Percentiles rank a stretch among this genome's conserved stretches.
Evolutionary conservation across 108 stramenopile species (phyloP).

Genomic region (Phaeodactylum tricornutum): DNA sequence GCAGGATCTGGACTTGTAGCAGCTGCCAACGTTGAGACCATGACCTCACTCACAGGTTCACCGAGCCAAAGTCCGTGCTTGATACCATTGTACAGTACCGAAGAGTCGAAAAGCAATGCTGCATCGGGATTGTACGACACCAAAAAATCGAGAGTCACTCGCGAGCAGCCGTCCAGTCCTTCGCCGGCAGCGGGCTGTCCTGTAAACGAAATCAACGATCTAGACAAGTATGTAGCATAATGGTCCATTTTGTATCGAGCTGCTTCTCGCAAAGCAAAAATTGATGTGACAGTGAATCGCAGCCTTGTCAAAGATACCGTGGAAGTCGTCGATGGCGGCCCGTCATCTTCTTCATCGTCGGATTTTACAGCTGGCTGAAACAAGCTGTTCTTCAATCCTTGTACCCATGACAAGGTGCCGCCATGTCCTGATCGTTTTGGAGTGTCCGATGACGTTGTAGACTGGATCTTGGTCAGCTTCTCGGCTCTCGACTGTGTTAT

Average conservation of each 20-base stretch:
- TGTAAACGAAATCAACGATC: constrained; percentile 45
- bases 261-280: constrained; percentile 64
- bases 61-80: constrained; percentile 20
- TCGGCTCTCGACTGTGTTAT: constrained; percentile 54
- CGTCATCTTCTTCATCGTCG: constrained; percentile 28
- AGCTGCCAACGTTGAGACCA: constrained; percentile 26
- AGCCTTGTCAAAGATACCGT: constrained; percentile 54
- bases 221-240: constrained; percentile 41
- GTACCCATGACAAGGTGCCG: not conserved
- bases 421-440: constrained; percentile 11
- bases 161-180: constrained; percentile 64
- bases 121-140: constrained; percentile 62
- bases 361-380: constrained; percentile 26
- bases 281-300: constrained; percentile 62
- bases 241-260: constrained; percentile 34
- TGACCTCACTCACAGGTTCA: constrained; percentile 4
- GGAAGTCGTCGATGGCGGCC: constrained; percentile 52
- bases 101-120: constrained; percentile 37
- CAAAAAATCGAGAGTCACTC: constrained; percentile 63
- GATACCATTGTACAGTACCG: constrained; percentile 31
- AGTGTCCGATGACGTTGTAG: constrained; percentile 2
- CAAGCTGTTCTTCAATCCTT: not conserved
- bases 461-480: constrained; percentile 36
- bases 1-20: constrained; percentile 9
- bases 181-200: constrained; percentile 59